Base-by-base conservation (phyloP, 768 basidiomycete species). In the Mycena vitilis region DNA sequence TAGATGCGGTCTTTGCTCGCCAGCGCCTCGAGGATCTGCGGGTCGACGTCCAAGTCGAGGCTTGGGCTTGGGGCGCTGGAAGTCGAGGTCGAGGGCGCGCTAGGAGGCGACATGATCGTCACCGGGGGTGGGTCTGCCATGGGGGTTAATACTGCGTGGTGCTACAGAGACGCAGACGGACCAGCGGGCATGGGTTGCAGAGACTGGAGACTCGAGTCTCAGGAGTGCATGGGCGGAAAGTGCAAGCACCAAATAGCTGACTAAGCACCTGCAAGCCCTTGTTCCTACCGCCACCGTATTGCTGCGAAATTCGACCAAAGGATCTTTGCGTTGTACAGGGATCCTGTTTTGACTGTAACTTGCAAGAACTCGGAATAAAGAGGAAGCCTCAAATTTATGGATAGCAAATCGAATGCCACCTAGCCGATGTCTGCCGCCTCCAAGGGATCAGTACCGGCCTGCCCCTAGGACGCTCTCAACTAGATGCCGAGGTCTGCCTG, bases 1-100 rank as follows among this genome's bases (percentile, higher is more conserved):
- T 90, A 95, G 69, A 95, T 85, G 76, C 94, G 86, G 79, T 95
- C 94, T 82, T 95, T 95, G 85, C 90, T 91, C 79, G 85, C 88
- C 71, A 95, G 91, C 23, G 95, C 94, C 78, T 95, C 94, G 74
- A 95, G 75, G 73, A 95, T 94, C 78, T 91, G 90, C 12, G 88
- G 85, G 83, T 95, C 94, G 71, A 89, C 87, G 68, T 92, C 92
- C 40, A 68, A 54, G 68, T 44, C 68, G 67, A 11, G 30, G 25
- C 34, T 65, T n/a, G 63, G 54, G 69, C 65, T 71, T 23, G 63
- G 30, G 25, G 60, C 61, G 51, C 71, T 69, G 38, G 68, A 66
- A 61, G n/a, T 30, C 5, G 5, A 30, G 2, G 5, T 68, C 65
- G n/a, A n/a, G n/a, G n/a, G n/a, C 16, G 70, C 67, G 65, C 70